Percentiles rank a stretch among this genome's conserved stretches.
Evolutionary conservation across 1,284 basidiomycete species (phyloP).

Genomic region (Malassezia yamatoensis): DNA sequence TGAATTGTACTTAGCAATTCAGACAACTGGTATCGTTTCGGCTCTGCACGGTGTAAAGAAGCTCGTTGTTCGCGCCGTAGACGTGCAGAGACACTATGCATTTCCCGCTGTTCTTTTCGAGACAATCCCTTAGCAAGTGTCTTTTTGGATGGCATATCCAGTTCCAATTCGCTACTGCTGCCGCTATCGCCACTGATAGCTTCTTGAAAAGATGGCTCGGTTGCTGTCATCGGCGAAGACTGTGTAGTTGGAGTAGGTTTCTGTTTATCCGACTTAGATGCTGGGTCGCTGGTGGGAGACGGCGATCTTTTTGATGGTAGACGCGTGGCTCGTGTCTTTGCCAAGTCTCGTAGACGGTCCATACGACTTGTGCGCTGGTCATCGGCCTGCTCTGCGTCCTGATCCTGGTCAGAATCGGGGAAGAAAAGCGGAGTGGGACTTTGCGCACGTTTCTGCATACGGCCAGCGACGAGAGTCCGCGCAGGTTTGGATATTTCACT

Average conservation of each 20-base stretch:
- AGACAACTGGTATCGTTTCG: slow-evolving; percentile 27
- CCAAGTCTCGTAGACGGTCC: slow-evolving; percentile 9
- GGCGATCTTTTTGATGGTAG: too few species aligned
- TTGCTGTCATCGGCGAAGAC: too few species aligned
- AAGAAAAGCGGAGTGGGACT: not conserved
- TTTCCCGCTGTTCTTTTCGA: slow-evolving; percentile 34
- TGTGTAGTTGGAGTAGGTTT: too few species aligned
- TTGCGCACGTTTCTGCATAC: not conserved
- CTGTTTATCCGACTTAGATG: too few species aligned
- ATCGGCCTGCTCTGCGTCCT: not conserved
- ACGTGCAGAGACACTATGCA: slow-evolving; percentile 33
- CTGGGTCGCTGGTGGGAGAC: too few species aligned
- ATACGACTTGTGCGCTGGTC: slow-evolving; percentile 7
- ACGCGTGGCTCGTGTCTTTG: slow-evolving; percentile 5
- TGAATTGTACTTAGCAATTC: slow-evolving; percentile 31
- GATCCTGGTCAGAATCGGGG: not conserved
- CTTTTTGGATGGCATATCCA: not conserved
- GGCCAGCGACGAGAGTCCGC: not conserved
- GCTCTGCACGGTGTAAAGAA: slow-evolving; percentile 17
- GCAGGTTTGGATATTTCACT: not conserved
- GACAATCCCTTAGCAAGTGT: slow-evolving; percentile 18
- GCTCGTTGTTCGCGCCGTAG: slow-evolving; percentile 31
- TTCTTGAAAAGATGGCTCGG: too few species aligned
- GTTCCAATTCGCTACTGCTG: not conserved
- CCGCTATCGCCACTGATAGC: not conserved